phyloP scores from a whole-genome alignment of 352 stramenopile species.

The Pseudoperonospora humuli region DNA sequence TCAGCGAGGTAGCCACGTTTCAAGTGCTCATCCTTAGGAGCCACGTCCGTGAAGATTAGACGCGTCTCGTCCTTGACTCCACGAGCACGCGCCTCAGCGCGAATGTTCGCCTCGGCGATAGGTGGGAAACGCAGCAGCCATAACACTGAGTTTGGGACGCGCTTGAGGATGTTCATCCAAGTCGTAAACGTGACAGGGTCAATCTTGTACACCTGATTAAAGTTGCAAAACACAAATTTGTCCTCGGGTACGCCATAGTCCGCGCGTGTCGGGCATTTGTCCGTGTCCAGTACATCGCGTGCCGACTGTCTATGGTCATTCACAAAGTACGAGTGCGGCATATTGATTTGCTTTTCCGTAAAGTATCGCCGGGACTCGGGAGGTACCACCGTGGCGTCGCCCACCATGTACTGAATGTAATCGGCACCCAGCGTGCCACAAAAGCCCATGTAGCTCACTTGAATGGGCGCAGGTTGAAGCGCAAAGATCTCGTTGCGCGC shows the following conservation, averaged over 20 bases:
- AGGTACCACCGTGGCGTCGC: slow-evolving; percentile 75
- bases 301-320: slow-evolving; percentile 89
- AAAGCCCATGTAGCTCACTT: slow-evolving; percentile 89
- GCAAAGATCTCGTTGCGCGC: slow-evolving; percentile 91
- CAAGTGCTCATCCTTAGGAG: slow-evolving; percentile 87
- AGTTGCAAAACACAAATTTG: slow-evolving; percentile 93
- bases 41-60: slow-evolving; percentile 82
- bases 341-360: slow-evolving; percentile 86
- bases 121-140: slow-evolving; percentile 87
- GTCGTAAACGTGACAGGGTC: slow-evolving; percentile 85
- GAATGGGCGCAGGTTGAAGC: slow-evolving; percentile 82
- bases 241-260: slow-evolving; percentile 89
- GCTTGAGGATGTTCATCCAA: slow-evolving; percentile 92
- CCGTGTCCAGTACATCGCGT: slow-evolving; percentile 66
- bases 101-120: slow-evolving; percentile 80
- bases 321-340: slow-evolving; percentile 91
- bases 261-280: slow-evolving; percentile 64
- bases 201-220: slow-evolving; percentile 95
- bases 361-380: slow-evolving; percentile 57
- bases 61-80: slow-evolving; percentile 57
- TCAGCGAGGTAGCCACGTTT: slow-evolving; percentile 83
- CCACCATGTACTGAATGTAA: slow-evolving; percentile 92
- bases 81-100: slow-evolving; percentile 60
- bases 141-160: slow-evolving; percentile 86
- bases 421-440: slow-evolving; percentile 86